A percentile compares a stretch with the other conserved stretches of the same genome.
phyloP scores from a whole-genome alignment of 148 eudicot species.

The Fagopyrum esculentum region DNA sequence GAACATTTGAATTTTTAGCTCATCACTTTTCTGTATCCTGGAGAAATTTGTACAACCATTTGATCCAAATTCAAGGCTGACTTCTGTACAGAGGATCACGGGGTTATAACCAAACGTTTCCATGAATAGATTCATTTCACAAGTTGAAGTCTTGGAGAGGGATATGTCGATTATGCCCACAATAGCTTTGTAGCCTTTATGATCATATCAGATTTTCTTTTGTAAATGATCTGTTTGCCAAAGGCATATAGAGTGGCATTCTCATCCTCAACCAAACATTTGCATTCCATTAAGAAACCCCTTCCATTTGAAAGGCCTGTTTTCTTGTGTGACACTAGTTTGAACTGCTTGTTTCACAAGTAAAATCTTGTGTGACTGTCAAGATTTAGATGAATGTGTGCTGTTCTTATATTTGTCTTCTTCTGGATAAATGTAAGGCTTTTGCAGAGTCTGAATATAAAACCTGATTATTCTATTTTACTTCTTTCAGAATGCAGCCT shows the following conservation, averaged over 20 bases:
- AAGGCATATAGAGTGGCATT: neutral
- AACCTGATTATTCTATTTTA: neutral
- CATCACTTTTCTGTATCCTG: neutral
- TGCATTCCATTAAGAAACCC: neutral
- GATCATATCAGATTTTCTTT: neutral
- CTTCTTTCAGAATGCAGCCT: constrained; percentile 44
- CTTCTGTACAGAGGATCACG: neutral
- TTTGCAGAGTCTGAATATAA: neutral
- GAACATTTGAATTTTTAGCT: neutral
- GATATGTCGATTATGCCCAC: neutral
- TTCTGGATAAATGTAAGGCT: neutral
- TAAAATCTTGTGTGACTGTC: neutral
- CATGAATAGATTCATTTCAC: neutral
- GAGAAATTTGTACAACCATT: neutral
- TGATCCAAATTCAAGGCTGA: neutral
- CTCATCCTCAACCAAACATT: constrained; percentile 3
- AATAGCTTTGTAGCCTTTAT: neutral
- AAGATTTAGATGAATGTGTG: neutral
- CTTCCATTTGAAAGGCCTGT: neutral
- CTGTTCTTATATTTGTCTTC: neutral
- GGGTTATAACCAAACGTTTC: neutral
- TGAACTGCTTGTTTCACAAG: neutral
- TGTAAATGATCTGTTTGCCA: constrained; percentile 7
- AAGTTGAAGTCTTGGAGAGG: neutral
- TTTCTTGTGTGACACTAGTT: neutral